Base-by-base conservation (phyloP, 2,329 filamentous ascomycete genomes). In the Xylaria arbuscula region DNA sequence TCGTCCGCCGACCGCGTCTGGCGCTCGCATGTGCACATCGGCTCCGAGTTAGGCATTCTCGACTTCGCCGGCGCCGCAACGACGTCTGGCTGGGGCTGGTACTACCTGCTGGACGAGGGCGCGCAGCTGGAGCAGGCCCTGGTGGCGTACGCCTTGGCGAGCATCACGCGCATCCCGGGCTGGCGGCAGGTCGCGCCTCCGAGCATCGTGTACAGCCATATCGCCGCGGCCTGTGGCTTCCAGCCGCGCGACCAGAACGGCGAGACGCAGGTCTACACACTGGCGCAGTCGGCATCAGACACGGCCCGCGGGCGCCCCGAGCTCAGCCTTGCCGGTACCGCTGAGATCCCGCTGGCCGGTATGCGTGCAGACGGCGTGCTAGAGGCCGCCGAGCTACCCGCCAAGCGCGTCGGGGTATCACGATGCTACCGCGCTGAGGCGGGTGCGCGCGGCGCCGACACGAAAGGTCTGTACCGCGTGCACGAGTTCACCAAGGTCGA, bases 401-500 rank as follows among this genome's bases (percentile, higher is more conserved):
- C 93, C 47, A 95, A 93, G 79, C 85, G 90, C 19, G 93, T 97
- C 2, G 96, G 93, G 17, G 89, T 92, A 0, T 97, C 93, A 65
- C 87, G 96, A n/a, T 97, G 94, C 84, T 99, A 97, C 81, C 92
- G 96, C 61, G 96, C 96, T 53, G 96, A 99, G 82, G 96, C 96
- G 0, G 96, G 96, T 38, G 93, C 94, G 0, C 87, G 95, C 47
- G 96, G 96, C 36, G 90, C 92, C 28, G 93, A 96, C 74, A 97
- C 94, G 1, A 98, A 97, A 81, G 96, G 96, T 5, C 83, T 99
- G 1, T 99, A 98, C 81, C 91, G 96, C 34, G 96, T 99, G 3
- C 96, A 99, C 81, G 96, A 99, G 81, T 99, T 99, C 81, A 97
- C 94, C 34, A 99, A 99, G 80, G 95, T 99, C 0, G 96, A 99